Evolutionary conservation across 768 basidiomycete species (phyloP).

Genomic region (Albatrellus ellisii): DNA sequence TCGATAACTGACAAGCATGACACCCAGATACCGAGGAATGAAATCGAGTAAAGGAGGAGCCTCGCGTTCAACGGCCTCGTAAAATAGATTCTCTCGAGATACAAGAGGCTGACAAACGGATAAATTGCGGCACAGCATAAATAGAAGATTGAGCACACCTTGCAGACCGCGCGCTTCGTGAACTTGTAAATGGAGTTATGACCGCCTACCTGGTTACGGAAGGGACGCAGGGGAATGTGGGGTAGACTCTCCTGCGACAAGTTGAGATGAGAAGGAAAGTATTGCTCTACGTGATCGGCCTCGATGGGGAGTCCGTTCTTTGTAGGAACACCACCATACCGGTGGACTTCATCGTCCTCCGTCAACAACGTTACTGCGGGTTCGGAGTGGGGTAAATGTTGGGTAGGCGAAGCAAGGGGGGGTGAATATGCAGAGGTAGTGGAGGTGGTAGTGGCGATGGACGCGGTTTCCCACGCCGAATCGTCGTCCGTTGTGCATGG

Average conservation of each 20-base stretch:
- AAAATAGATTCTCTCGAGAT: constrained; percentile 94
- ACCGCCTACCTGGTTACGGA: constrained; percentile 96
- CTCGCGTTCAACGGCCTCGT: constrained; percentile 90
- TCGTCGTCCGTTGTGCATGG: constrained; percentile 72
- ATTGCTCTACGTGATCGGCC: constrained; percentile 16
- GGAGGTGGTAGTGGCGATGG: constrained; percentile 46
- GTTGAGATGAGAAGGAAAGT: constrained; percentile 26
- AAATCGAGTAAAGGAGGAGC: constrained; percentile 86
- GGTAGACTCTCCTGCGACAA: constrained; percentile 51
- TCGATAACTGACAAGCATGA: constrained; percentile 96
- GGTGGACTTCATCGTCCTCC: constrained; percentile 21
- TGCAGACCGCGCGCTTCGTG: constrained; percentile 94
- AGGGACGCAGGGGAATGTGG: constrained; percentile 88
- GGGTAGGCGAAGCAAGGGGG: constrained; percentile 20
- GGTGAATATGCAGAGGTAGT: constrained; percentile 37
- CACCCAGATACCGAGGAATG: constrained; percentile 96
- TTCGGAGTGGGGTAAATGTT: constrained; percentile 20
- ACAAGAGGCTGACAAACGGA: constrained; percentile 66
- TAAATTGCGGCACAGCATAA: constrained; percentile 7
- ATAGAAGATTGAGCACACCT: constrained; percentile 45
- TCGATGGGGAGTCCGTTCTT: constrained; percentile 5
- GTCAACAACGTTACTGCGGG: constrained; percentile 18
- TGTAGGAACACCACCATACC: constrained; percentile 2
- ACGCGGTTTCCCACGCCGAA: constrained; percentile 55
- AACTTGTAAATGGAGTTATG: constrained; percentile 98